These are phyloP conservation scores for Lecanicillium sp. DNA, from an alignment of 2,329 filamentous ascomycete species.

Conservation along the genomic window DNA sequence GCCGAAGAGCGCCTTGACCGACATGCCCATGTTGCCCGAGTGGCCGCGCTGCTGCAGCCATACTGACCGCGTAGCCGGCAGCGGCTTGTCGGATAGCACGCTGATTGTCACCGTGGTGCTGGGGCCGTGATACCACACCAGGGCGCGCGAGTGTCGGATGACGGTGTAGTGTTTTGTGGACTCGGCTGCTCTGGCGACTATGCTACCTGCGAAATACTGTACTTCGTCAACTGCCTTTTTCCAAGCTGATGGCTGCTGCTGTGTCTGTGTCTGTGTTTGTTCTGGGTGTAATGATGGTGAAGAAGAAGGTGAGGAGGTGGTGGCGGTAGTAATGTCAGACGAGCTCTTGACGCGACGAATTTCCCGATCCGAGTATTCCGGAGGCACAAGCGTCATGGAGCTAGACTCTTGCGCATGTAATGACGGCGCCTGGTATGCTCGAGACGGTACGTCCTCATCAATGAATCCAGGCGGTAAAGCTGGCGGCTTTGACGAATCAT, in stretches of 20 bases:
- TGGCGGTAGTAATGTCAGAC: slow-evolving; percentile 18
- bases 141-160: slow-evolving; percentile 54
- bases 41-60: slow-evolving; percentile 63
- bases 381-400: neutral
- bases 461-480: slow-evolving; percentile 6
- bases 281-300: neutral
- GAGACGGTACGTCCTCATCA: slow-evolving; percentile 6
- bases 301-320: no score
- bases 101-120: slow-evolving; percentile 56
- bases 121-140: slow-evolving; percentile 59
- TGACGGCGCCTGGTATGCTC: slow-evolving; percentile 1
- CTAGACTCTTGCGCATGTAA: neutral
- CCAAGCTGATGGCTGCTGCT: slow-evolving; percentile 24
- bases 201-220: slow-evolving; percentile 55
- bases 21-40: slow-evolving; percentile 61
- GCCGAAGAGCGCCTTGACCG: slow-evolving; percentile 53
- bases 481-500: no score
- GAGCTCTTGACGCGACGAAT: slow-evolving; percentile 24
- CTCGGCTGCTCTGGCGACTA: slow-evolving; percentile 54
- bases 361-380: no score
- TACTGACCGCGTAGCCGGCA: slow-evolving; percentile 50
- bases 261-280: neutral
- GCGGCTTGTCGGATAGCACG: slow-evolving; percentile 49
- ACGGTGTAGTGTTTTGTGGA: slow-evolving; percentile 59
- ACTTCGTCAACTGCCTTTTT: slow-evolving; percentile 48